Evolutionary conservation across 2,329 filamentous ascomycete genomes (phyloP), one percentile per base, ranked within the genome.

Genomic region (Orbilia blumenaviensis): DNA sequence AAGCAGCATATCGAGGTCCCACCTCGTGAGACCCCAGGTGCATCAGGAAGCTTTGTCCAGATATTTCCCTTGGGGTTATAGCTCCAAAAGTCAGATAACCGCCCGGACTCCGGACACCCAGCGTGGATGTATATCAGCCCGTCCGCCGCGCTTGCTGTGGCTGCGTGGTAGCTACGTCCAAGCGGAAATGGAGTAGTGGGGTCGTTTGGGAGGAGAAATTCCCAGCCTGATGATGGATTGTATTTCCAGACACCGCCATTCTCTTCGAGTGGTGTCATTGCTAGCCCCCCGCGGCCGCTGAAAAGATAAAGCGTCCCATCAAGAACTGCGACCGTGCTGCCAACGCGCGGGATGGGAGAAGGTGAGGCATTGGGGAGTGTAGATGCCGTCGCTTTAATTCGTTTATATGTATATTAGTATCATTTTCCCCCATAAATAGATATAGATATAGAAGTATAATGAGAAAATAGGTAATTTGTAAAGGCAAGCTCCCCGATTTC

Each of bases 261-360:
- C 80, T 96, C 93, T 62, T 94, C 88, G 9, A 96, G 85, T 0
- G 92, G 89, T 1, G 87, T 84, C 87, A 92, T 90, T 27, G 88
- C 88, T 2, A 86, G 83, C 0, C 91, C 91, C 34, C 90, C 90
- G 48, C 92, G 89, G 8, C 93, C 93, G 54, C 92, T 93, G 82
- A 94, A 96, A 44, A 96, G 78, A 83, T 94, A 94, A 80, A 96
- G 89, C 21, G 89, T 89, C 48, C 87, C 86, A 71, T 89, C 86
- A 71, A 95, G 87, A 0, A 89, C 86, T 10, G 90, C 87, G 0
- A 90, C 88, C 34, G 92, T 90, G 78, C 92, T 88, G 18, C 93
- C 93, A 1, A 94, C 88, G 18, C 93, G 88, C 1, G 92, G 86
- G 0, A 85, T 83, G 0, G 92, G 92, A 0, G 91, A 85, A 32